Evolutionary conservation across 169 alveolate species (phyloP).

Genomic region (Cytauxzoon felis): DNA sequence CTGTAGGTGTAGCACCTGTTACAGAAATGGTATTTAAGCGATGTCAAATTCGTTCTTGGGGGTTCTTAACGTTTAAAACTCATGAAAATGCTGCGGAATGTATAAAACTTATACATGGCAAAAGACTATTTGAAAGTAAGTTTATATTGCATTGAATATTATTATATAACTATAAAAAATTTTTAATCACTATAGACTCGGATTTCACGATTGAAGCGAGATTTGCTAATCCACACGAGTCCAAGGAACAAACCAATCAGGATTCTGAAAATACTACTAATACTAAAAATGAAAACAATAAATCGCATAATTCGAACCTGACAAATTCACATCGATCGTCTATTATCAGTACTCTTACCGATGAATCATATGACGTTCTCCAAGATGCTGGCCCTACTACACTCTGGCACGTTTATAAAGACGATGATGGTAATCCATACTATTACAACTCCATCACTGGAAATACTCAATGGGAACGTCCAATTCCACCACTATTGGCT

Average conservation of each 20-base stretch:
- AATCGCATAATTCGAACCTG: background rate
- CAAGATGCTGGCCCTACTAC: conserved; percentile 69
- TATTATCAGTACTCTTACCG: conserved; percentile 24
- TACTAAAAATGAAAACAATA: background rate
- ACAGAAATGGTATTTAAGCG: conserved; percentile 31
- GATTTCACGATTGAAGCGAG: conserved; percentile 53
- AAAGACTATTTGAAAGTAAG: conserved; percentile 38
- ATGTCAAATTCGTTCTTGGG: conserved; percentile 49
- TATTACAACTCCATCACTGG: conserved; percentile 79
- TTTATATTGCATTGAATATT: background rate
- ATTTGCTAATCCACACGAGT: conserved; percentile 58
- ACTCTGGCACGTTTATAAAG: conserved; percentile 73
- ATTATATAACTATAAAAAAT: background rate
- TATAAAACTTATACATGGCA: conserved; percentile 20
- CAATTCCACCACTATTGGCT: conserved; percentile 75
- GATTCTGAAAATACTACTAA: background rate
- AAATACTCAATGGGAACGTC: conserved; percentile 87
- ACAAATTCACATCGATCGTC: conserved; percentile 21
- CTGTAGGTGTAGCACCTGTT: conserved; percentile 34
- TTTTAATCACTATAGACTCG: conserved; percentile 13
- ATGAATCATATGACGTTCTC: conserved; percentile 46
- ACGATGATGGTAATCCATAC: conserved; percentile 66
- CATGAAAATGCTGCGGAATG: conserved; percentile 41
- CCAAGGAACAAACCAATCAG: background rate
- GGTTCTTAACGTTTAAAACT: conserved; percentile 33